Evolutionary conservation across 176 grass and related monocot genomes (phyloP).

Genomic region (Triticum turgidum): DNA sequence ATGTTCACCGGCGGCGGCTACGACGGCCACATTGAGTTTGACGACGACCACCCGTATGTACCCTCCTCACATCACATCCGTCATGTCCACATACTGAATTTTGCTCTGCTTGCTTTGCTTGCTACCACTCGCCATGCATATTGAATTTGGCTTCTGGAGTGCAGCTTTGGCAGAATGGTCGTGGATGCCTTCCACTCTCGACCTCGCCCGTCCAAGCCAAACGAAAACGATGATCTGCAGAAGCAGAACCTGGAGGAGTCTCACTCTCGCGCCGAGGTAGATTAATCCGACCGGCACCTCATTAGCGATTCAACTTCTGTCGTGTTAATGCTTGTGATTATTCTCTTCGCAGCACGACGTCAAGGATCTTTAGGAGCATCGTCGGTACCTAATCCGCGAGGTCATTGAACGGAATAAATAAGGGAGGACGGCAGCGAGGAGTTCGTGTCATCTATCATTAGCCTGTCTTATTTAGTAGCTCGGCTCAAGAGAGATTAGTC

Average conservation of each 20-base stretch:
- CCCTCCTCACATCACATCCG: neutral
- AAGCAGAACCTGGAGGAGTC: neutral
- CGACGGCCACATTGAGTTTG: neutral
- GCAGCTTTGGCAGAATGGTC: neutral
- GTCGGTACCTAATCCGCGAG: neutral
- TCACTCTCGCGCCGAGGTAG: neutral
- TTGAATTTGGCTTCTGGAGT: neutral
- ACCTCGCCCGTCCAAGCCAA: neutral
- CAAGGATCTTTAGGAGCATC: neutral
- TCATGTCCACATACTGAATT: neutral
- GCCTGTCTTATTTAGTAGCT: neutral
- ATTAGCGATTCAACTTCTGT: neutral
- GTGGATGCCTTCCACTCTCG: neutral
- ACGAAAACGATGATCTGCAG: neutral
- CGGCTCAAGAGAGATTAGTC: neutral
- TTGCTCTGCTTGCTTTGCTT: neutral
- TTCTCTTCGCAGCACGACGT: neutral
- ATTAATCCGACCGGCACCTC: neutral
- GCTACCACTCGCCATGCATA: neutral
- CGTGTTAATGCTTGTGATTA: neutral
- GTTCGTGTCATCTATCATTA: neutral
- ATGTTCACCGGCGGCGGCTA: neutral
- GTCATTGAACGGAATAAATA: neutral
- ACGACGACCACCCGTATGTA: neutral
- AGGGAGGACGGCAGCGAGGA: neutral